Conservation (phyloP, 2,329 filamentous ascomycete genomes). For the Monosporascus sp. region DNA sequence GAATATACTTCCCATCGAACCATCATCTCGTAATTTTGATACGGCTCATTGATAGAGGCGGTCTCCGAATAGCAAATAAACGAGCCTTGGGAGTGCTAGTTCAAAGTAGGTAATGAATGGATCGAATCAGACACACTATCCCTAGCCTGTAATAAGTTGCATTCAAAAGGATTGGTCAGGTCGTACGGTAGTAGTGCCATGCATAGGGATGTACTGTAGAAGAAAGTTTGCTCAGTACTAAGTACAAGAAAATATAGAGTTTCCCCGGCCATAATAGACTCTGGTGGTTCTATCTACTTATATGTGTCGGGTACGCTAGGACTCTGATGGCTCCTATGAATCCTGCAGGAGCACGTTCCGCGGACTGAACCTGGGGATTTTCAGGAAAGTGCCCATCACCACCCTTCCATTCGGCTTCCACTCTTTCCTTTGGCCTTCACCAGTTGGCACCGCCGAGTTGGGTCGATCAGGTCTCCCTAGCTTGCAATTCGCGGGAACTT, state of each 20-base stretch:
- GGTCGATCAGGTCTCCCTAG: not conserved
- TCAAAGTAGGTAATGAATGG: not conserved
- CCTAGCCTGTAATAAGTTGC: not conserved
- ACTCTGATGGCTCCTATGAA: not conserved
- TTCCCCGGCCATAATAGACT: not conserved
- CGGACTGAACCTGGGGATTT: conserved; percentile 12
- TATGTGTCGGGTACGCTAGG: not conserved
- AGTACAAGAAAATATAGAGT: not conserved
- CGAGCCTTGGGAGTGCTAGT: not conserved
- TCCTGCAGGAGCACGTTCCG: not conserved
- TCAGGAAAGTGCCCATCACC: conserved; percentile 18
- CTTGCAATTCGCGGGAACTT: not conserved
- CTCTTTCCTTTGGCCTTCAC: not conserved
- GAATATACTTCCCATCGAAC: not conserved
- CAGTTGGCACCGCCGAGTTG: not conserved
- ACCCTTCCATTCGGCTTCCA: conserved; percentile 9
- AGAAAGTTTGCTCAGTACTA: not conserved
- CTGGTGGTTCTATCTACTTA: not conserved
- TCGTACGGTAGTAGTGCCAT: too few relatives aligned
- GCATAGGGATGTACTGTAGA: not conserved
- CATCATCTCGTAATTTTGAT: not conserved
- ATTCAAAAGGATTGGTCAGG: not conserved
- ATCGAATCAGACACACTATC: not conserved
- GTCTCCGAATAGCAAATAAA: not conserved
- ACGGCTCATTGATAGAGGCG: not conserved